Conservation (phyloP, 768 basidiomycete genomes). For the Daedaleopsis nitida region DNA sequence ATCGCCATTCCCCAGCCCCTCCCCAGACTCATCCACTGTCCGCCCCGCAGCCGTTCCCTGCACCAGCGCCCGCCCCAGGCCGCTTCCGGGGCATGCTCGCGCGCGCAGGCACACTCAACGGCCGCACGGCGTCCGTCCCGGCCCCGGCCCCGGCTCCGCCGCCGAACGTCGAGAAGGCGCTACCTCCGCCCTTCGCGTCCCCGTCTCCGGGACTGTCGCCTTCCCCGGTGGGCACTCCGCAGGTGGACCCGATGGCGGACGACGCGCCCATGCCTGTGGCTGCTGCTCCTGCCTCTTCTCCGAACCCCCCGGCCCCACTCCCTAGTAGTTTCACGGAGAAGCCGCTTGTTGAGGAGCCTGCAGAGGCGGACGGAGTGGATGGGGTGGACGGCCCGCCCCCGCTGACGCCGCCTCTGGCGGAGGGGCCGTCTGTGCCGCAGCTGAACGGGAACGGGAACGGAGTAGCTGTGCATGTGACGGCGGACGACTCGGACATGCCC, state of each 20-base stretch:
- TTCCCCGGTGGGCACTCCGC: slow-evolving; percentile 12
- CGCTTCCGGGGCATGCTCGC: slow-evolving; percentile 30
- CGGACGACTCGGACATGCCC: not conserved
- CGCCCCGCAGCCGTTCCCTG: slow-evolving; percentile 8
- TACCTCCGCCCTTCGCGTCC: slow-evolving; percentile 23
- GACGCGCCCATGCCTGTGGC: slow-evolving; percentile 6
- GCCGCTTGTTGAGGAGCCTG: slow-evolving; percentile 15
- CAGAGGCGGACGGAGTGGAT: not conserved
- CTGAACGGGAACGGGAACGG: not conserved
- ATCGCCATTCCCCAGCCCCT: slow-evolving; percentile 11
- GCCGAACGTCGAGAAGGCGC: slow-evolving; percentile 29
- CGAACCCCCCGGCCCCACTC: not conserved
- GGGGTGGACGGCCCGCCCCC: slow-evolving; percentile 8
- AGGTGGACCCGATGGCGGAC: slow-evolving; percentile 19
- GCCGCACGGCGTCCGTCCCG: slow-evolving; percentile 12
- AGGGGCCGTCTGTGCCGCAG: not conserved
- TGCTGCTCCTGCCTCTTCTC: not conserved
- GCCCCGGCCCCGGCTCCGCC: slow-evolving; percentile 13
- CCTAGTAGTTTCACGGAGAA: slow-evolving; percentile 10
- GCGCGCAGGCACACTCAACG: slow-evolving; percentile 24
- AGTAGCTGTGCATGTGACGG: not conserved
- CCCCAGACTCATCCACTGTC: not conserved
- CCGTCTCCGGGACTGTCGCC: slow-evolving; percentile 11
- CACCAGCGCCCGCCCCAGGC: not conserved
- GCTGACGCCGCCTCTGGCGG: slow-evolving; percentile 12